phyloP scores from a whole-genome alignment of 768 basidiomycete genomes.

The Leccinum olivaceopallidum region DNA sequence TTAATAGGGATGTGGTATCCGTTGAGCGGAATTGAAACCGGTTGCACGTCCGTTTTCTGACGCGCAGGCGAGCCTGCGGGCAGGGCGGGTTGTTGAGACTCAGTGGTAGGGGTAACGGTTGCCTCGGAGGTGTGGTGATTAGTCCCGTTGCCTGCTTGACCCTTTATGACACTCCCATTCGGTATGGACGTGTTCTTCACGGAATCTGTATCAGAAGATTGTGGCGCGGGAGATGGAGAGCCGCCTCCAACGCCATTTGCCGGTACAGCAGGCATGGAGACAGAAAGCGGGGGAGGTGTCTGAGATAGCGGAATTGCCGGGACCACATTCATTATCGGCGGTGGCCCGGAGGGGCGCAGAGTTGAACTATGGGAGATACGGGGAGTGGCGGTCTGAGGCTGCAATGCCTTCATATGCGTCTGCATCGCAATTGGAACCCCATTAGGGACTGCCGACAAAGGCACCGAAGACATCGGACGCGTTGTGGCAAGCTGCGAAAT shows the following conservation, averaged over 20 bases:
- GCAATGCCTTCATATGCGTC: slow-evolving; percentile 63
- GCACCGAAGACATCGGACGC: slow-evolving; percentile 22
- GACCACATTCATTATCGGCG: slow-evolving; percentile 38
- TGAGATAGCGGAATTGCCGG: slow-evolving; percentile 31
- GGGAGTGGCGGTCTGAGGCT: slow-evolving; percentile 47
- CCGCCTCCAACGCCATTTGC: slow-evolving; percentile 37
- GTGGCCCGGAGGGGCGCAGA: slow-evolving; percentile 34
- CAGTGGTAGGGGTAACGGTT: slow-evolving; percentile 12
- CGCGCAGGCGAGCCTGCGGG: slow-evolving; percentile 41
- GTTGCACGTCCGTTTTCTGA: slow-evolving; percentile 49
- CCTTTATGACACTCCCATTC: slow-evolving; percentile 29
- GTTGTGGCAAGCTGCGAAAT: slow-evolving; percentile 25
- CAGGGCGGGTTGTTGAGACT: slow-evolving; percentile 26
- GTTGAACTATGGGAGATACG: slow-evolving; percentile 54
- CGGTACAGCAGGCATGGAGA: slow-evolving; percentile 24
- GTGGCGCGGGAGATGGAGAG: slow-evolving; percentile 35
- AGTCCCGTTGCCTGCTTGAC: slow-evolving; percentile 30
- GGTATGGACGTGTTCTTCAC: slow-evolving; percentile 19
- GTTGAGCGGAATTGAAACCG: slow-evolving; percentile 41
- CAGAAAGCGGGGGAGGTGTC: slow-evolving; percentile 37
- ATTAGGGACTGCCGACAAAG: slow-evolving; percentile 34
- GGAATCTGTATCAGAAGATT: slow-evolving; percentile 46
- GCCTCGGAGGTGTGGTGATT: slow-evolving; percentile 26
- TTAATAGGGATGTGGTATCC: slow-evolving; percentile 52
- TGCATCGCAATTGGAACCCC: slow-evolving; percentile 60